A percentile compares a stretch with the other conserved stretches of the same genome.
Conservation (phyloP, 1,284 basidiomycete genomes). For the Peniophora sp. region DNA sequence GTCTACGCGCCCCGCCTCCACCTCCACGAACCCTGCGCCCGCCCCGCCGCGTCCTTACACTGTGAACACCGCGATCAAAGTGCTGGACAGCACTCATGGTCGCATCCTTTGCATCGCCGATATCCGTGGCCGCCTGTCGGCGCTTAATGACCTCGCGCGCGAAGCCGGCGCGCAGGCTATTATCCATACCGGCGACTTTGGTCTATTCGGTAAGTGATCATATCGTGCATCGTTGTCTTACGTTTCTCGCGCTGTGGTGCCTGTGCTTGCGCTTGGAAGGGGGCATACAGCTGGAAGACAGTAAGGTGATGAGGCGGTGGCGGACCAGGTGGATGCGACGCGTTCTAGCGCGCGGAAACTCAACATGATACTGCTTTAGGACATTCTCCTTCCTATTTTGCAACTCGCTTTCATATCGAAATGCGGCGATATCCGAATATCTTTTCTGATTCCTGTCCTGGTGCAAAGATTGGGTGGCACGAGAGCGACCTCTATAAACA, state of each 20-base stretch:
- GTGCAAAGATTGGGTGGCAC: no score
- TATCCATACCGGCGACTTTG: conserved; percentile 99
- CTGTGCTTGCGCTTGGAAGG: neutral
- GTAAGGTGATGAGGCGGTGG: neutral
- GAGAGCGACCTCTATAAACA: no score
- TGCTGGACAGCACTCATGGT: conserved; percentile 71
- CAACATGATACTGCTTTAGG: neutral
- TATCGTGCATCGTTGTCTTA: neutral
- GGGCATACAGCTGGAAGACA: neutral
- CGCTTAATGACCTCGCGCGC: conserved; percentile 85
- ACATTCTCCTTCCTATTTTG: no score
- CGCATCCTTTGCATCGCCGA: conserved; percentile 95
- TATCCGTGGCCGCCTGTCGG: conserved; percentile 82
- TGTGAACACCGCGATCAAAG: conserved; percentile 71
- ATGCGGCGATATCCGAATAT: no score
- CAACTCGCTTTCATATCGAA: no score
- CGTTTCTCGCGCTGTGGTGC: neutral
- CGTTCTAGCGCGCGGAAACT: neutral
- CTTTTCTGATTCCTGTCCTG: no score
- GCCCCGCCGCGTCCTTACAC: conserved; percentile 37
- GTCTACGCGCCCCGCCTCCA: conserved; percentile 45
- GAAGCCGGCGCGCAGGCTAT: conserved; percentile 89
- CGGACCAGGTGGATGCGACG: conserved; percentile 5
- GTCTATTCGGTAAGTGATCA: conserved; percentile 75
- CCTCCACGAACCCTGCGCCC: conserved; percentile 49